Percentiles rank a stretch among this genome's conserved stretches.
Evolutionary conservation across 768 basidiomycete species (phyloP).

Genomic region (Lentinus tigrinus): DNA sequence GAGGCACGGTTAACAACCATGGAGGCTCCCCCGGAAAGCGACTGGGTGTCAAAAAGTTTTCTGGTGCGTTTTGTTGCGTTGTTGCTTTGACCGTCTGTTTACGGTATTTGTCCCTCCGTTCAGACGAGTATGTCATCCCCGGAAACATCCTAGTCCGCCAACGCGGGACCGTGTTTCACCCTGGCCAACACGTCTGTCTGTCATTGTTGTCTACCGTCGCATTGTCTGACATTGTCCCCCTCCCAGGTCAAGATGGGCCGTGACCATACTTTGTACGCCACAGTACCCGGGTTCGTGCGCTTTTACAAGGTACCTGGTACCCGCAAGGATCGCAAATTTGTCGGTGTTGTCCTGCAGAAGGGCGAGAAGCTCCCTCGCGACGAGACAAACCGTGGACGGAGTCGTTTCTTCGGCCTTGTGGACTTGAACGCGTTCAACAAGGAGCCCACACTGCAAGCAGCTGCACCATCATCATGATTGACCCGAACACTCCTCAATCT

Average conservation of each 20-base stretch:
- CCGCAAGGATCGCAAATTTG: constrained; percentile 70
- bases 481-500: not conserved
- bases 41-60: constrained; percentile 94
- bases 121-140: constrained; percentile 89
- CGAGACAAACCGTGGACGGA: constrained; percentile 69
- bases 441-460: constrained; percentile 8
- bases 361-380: constrained; percentile 89
- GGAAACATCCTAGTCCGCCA: constrained; percentile 97
- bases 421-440: constrained; percentile 48
- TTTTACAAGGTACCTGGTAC: constrained; percentile 86
- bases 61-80: constrained; percentile 53
- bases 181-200: constrained; percentile 82
- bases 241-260: constrained; percentile 82
- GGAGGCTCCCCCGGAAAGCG: constrained; percentile 92
- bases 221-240: constrained; percentile 4
- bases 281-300: constrained; percentile 87
- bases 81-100: not conserved
- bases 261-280: constrained; percentile 93
- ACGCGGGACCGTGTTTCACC: constrained; percentile 88
- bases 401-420: constrained; percentile 80
- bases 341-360: constrained; percentile 81
- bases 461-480: constrained; percentile 8
- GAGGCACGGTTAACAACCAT: constrained; percentile 91
- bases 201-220: not conserved
- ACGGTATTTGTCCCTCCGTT: not conserved